Conservation (phyloP, 2,329 filamentous ascomycete species). For the Clarireedia sp. region DNA sequence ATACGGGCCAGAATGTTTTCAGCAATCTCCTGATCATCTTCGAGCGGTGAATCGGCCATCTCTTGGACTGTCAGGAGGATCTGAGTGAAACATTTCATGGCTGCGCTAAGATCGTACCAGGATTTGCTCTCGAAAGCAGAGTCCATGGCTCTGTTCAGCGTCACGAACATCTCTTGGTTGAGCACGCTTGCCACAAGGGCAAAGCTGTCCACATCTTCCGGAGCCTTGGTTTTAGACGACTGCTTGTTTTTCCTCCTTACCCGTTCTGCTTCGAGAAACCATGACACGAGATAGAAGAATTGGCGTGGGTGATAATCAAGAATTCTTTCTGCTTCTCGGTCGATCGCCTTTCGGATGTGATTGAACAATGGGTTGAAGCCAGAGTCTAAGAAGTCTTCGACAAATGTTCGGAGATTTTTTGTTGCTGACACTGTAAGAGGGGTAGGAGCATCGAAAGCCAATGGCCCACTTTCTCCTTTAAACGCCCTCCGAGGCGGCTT, state of each 20-base stretch:
- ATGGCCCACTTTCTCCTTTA: conserved; percentile 54
- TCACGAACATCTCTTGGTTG: conserved; percentile 91
- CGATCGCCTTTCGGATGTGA: conserved; percentile 80
- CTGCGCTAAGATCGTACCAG: conserved; percentile 79
- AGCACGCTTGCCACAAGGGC: conserved; percentile 81
- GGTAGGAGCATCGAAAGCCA: conserved; percentile 69
- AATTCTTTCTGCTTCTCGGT: conserved; percentile 78
- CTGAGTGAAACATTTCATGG: conserved; percentile 91
- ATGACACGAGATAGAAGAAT: conserved; percentile 86
- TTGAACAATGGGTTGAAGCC: conserved; percentile 89
- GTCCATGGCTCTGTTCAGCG: conserved; percentile 76
- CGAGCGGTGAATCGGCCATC: conserved; percentile 74
- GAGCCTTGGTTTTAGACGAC: conserved; percentile 36
- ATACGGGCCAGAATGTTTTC: conserved; percentile 94
- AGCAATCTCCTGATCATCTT: conserved; percentile 96
- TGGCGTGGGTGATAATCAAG: conserved; percentile 70
- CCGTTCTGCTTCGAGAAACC: conserved; percentile 86
- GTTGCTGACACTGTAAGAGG: conserved; percentile 65
- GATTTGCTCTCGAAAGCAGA: conserved; percentile 71
- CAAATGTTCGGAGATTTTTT: conserved; percentile 70
- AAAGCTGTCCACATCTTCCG: conserved; percentile 64
- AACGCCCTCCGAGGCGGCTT: conserved; percentile 64
- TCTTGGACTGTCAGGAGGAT: conserved; percentile 88
- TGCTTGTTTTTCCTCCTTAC: conserved; percentile 56
- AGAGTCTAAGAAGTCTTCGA: conserved; percentile 89